Base-by-base conservation (phyloP, 116 monocot genomes). In the Papilionanthe hybrid region DNA sequence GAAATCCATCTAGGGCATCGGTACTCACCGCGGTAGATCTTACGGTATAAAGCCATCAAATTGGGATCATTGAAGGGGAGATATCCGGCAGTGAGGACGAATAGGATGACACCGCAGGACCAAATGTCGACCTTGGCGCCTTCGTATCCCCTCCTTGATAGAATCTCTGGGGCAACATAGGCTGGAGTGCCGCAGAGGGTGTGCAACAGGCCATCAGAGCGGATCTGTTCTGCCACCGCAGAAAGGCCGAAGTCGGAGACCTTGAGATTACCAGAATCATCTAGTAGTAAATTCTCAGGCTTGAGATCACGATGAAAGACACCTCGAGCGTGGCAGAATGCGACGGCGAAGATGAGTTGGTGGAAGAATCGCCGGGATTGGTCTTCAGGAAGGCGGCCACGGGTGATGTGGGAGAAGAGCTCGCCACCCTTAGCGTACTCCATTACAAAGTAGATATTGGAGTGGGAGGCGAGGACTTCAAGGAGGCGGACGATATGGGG, bases 271-370 rank as follows among this genome's bases (percentile, higher is more conserved):
- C 85, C 82, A 19, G 29, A 15, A n/a, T 73, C 90, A 76, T 84
- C 87, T 56, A 87, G 85, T 28, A 82, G 81, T 75, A 92, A 75
- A 77, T 86, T 86, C 57, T 90, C 90, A 13, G 87, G 90, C 79
- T 90, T 90, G 27, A 90, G 79, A 72, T 90, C 90, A 5, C 90
- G 83, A 63, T 90, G 90, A 75, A 87, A 91, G 65, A 91, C 85
- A 43, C 91, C 91, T 45, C 85, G 88, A 18, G 85, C 67, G 75
- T 91, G 91, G 86, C 86, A 85, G 83, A 81, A 83, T 6, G 78
- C 83, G 67, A 91, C 68, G 66, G 91, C 89, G 17, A 89, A 87
- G 67, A 87, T n/a, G 29, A 91, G 83, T 83, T 91, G 86, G 41
- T 66, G 86, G 82, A 91, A 89, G 58, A 83, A 58, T 5, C 47